Conservation (phyloP, 176 grass and related monocot species). For the Cenchrus americanus region DNA sequence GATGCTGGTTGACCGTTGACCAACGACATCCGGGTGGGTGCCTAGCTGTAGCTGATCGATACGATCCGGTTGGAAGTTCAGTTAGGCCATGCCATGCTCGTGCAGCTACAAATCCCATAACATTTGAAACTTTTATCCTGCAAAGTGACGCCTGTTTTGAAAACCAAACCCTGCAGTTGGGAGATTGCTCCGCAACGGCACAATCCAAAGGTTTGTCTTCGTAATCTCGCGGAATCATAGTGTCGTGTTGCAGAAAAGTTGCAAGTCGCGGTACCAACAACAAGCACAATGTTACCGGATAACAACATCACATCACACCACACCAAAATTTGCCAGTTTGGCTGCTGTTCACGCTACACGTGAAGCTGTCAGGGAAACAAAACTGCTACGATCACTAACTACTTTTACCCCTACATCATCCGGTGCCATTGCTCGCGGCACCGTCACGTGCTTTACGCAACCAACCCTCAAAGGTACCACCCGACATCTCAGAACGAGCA, state of each 20-base stretch:
- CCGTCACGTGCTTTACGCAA: background rate
- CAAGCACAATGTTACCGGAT: background rate
- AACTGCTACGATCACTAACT: constrained; percentile 29
- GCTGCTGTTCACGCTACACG: constrained; percentile 24
- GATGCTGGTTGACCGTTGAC: constrained; percentile 25
- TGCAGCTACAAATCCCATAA: background rate
- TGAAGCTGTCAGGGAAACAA: constrained; percentile 11
- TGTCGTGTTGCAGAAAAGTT: too few relatives aligned
- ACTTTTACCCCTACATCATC: constrained; percentile 14
- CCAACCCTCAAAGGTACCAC: background rate
- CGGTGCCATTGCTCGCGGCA: background rate
- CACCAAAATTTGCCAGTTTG: background rate
- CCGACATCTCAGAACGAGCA: background rate
- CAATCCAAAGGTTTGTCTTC: too few relatives aligned
- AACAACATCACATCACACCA: background rate
- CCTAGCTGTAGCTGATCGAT: background rate
- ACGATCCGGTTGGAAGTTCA: background rate
- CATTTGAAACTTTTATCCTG: background rate
- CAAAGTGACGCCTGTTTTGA: background rate
- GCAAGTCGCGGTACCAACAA: background rate
- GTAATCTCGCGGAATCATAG: too few relatives aligned
- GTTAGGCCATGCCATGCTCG: constrained; percentile 38
- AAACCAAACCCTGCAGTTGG: too few relatives aligned
- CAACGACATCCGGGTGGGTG: background rate
- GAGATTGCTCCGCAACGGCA: too few relatives aligned